Evolutionary conservation across 257 asterid species (phyloP).

Genomic region (Paraleonurus japonicus): DNA sequence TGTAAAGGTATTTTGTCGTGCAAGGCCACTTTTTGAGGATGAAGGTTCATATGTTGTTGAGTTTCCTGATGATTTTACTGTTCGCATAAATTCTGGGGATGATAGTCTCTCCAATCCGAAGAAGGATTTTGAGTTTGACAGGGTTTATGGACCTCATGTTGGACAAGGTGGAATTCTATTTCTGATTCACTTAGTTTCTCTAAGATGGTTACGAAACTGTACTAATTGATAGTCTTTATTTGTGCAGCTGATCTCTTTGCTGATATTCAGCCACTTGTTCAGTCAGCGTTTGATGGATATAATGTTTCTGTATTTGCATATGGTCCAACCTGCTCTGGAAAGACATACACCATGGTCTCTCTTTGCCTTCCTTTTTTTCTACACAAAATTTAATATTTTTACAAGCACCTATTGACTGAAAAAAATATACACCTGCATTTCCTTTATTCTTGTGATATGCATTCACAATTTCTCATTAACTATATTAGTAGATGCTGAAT

Average conservation of each 20-base stretch:
- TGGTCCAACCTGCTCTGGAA: constrained; percentile 89
- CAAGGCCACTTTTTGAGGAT: constrained; percentile 91
- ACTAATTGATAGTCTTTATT: constrained; percentile 34
- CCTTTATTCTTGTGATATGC: neutral
- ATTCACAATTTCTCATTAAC: neutral
- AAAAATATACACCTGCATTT: constrained; percentile 10
- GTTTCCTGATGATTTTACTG: constrained; percentile 80
- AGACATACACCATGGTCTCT: constrained; percentile 92
- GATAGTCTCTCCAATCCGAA: constrained; percentile 74
- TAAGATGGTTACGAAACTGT: constrained; percentile 25
- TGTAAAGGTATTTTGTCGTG: constrained; percentile 89
- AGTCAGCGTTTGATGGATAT: constrained; percentile 98
- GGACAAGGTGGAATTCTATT: constrained; percentile 69
- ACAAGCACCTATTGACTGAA: constrained; percentile 10
- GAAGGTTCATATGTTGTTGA: constrained; percentile 83
- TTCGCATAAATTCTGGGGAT: constrained; percentile 79
- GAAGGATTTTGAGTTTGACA: constrained; percentile 96
- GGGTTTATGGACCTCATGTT: constrained; percentile 98
- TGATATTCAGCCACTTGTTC: constrained; percentile 95
- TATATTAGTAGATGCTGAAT: constrained; percentile 9
- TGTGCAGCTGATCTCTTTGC: constrained; percentile 87
- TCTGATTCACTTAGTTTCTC: constrained; percentile 21
- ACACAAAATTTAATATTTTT: constrained; percentile 10
- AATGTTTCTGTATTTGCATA: constrained; percentile 83
- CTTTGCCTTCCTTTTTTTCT: constrained; percentile 24